Evolutionary conservation across 768 basidiomycete genomes (phyloP), one percentile per base, ranked within the genome.

Genomic region (Pilatotrama ljubarskyi): DNA sequence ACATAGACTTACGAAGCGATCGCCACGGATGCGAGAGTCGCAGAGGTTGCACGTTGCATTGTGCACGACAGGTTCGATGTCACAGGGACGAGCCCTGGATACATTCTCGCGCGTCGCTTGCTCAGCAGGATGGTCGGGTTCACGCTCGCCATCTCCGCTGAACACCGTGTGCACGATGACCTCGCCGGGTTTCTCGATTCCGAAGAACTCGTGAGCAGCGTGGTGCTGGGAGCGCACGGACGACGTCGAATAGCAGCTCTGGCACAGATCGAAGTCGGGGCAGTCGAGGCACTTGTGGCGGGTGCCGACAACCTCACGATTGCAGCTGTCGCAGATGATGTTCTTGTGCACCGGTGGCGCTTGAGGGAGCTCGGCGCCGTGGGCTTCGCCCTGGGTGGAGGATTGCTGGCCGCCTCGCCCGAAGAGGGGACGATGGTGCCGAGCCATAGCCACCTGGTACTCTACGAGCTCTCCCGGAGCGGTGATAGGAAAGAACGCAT

Each of bases 231-330:
- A 20, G 17, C 64, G 66, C 20, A 64, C 35, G 26, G 22, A 42
- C 11, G 65, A 57, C 5, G 51, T 58, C 22, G 50, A 37, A 2
- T 64, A 29, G 51, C 69, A 70, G 5, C 46, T 15, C n/a, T 43
- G 60, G 53, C 69, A 70, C 26, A 70, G 41, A 44, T 69, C 68
- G 54, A 64, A 70, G 51, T 70, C 79, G 48, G 80, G 77, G 70
- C 91, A 93, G 64, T 91, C 87, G 20, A 91, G 72, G 67, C 92
- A 94, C 72, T 93, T 94, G 71, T 91, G 86, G 43, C 93, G 79
- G 55, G 84, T 69, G 11, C 91, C 92, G 55, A 80, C 74, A 38
- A 93, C 78, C 3, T 72, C 79, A 20, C 72, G 64, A 5, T 78
- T 64, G 71, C 92, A 95, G 15, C 65, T 66, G 70, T 94, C 88